A percentile compares a stretch with the other conserved stretches of the same genome.
These are phyloP conservation scores for Pichia sp. DNA, from an alignment of 1,139 yeast species.

Conservation along the genomic window DNA sequence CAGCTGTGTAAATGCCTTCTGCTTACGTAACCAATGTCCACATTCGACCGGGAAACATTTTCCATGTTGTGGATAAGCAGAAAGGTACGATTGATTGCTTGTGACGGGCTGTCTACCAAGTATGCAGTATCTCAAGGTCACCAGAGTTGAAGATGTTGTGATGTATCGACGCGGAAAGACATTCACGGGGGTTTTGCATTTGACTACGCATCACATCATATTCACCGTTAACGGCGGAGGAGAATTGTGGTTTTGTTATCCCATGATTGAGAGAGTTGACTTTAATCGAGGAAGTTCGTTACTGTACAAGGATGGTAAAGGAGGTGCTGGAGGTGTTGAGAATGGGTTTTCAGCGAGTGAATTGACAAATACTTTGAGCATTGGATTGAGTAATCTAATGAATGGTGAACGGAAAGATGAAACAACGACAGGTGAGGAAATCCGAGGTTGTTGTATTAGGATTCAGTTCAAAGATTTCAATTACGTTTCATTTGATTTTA, in stretches of 20 bases:
- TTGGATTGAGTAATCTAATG: constrained; percentile 7
- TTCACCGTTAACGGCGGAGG: constrained; percentile 34
- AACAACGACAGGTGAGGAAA: neutral
- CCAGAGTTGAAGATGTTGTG: constrained; percentile 58
- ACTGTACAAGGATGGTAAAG: constrained; percentile 10
- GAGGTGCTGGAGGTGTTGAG: neutral
- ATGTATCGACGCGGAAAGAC: constrained; percentile 63
- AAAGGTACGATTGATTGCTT: no score
- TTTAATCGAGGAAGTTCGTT: constrained; percentile 46
- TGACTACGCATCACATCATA: constrained; percentile 83
- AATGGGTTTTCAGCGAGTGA: constrained; percentile 5
- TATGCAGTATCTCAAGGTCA: constrained; percentile 53
- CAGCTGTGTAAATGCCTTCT: no score
- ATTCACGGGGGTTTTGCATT: constrained; percentile 59
- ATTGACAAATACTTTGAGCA: constrained; percentile 7
- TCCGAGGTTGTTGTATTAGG: constrained; percentile 33
- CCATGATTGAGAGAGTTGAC: constrained; percentile 64
- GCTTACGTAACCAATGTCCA: no score
- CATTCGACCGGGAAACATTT: no score
- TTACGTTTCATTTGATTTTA: constrained; percentile 71
- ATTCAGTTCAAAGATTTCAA: constrained; percentile 82
- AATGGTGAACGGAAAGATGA: neutral
- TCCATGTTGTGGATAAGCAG: no score
- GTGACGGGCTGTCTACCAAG: neutral
- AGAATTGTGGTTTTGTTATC: constrained; percentile 85